Base-by-base conservation (phyloP, 2,329 filamentous ascomycete species). In the Corniculantispora saksenae region DNA sequence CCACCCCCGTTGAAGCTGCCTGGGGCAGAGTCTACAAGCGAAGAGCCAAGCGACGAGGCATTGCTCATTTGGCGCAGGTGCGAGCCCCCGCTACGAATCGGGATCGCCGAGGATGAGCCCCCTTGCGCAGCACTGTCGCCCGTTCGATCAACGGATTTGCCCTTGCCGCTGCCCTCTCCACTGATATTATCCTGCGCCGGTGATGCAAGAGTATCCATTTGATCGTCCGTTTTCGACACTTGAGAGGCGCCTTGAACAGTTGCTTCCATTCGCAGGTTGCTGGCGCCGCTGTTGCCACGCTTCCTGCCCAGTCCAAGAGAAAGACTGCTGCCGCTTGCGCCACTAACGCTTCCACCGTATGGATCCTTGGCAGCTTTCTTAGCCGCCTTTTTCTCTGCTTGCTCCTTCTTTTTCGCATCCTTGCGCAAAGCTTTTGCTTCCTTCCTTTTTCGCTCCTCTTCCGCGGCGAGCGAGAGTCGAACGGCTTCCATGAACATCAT, bases 401-500 rank as follows among this genome's bases (percentile, higher is more conserved):
- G 97, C 67, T 93, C 91, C 63, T 87, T 87, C 72, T 90, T 93
- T 81, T 97, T 97, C 1, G 90, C 89, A 66, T 95, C 91, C 75
- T 97, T 97, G 9, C 76, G 72, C 17, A 75, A 53, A 6, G 72
- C 73, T 68, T 80, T 80, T 48, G 78, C 78, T 66, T 94, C 91
- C 73, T 92, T 95, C 55, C 86, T 90, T 70, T 93, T 91, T n/a
- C 94, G 86, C 50, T 98, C 94, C 72, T 98, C 94, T 75, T 99
- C 95, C 1, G 92, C 90, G 0, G 91, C 93, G n/a, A 99, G 82
- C 56, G 93, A 97, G 35, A 97, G 78, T 47, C 95, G 85, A 56
- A 99, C 96, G 0, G 95, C 95, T 76, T 99, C 95, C 84, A 95
- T 93, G 83, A 98, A 93, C 95, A 99, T 99, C 82, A 99, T 91